A percentile compares a stretch with the other conserved stretches of the same genome.
phyloP scores from a whole-genome alignment of 176 grass and related monocot genomes.

The Hsuehochloa calcarea region DNA sequence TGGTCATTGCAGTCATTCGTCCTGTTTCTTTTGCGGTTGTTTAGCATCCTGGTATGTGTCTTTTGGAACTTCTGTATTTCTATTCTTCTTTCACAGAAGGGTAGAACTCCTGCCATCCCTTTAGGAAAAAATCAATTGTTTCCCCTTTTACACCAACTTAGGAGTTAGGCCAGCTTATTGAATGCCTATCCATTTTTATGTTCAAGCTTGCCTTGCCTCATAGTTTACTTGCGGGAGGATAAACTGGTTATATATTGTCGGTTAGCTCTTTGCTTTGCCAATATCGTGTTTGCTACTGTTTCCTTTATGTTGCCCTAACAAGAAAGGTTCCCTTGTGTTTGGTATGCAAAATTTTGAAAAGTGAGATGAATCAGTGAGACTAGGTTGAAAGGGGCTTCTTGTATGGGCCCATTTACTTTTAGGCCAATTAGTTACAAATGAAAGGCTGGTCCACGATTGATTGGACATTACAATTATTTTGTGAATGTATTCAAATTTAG shows the following conservation, averaged over 20 bases:
- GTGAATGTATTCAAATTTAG: neutral
- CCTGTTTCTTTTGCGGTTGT: neutral
- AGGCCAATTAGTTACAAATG: neutral
- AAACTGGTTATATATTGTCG: neutral
- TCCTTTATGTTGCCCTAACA: neutral
- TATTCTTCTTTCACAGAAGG: neutral
- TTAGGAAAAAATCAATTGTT: neutral
- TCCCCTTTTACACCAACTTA: neutral
- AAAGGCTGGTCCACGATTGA: neutral
- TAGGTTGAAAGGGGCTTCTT: constrained; percentile 5
- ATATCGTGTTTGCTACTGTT: neutral
- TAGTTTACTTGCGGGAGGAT: neutral
- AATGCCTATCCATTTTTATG: neutral
- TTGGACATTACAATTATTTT: constrained; percentile 3
- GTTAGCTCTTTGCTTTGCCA: neutral
- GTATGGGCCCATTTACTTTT: neutral
- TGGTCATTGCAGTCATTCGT: neutral
- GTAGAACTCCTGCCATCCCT: neutral
- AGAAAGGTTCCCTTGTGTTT: neutral
- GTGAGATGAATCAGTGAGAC: neutral
- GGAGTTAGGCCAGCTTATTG: neutral
- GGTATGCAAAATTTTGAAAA: constrained; percentile 9
- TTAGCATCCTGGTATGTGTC: neutral
- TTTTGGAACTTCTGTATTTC: neutral
- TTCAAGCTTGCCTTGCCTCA: constrained; percentile 1